Percentiles rank a stretch among this genome's conserved stretches.
Conservation (phyloP, 73 alveolate genomes). For the Tetrahymena thermophila region DNA sequence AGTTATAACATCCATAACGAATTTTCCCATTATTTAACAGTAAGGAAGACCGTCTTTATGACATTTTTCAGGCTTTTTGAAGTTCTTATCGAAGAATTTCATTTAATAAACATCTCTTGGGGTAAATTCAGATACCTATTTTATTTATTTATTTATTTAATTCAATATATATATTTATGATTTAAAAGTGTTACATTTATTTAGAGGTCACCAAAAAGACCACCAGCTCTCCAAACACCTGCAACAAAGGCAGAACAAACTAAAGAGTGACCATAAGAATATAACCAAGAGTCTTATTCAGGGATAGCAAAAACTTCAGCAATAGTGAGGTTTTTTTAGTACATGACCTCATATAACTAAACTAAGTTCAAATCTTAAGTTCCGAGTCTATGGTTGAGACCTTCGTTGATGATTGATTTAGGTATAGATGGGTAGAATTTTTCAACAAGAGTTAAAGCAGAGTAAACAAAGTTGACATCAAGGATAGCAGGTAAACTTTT, state of each 20-base stretch:
- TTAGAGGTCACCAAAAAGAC: conserved; percentile 65
- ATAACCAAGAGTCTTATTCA: conserved; percentile 84
- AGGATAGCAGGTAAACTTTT: conserved; percentile 74
- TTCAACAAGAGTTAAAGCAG: conserved; percentile 49
- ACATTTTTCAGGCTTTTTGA: conserved; percentile 63
- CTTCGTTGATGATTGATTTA: conserved; percentile 59
- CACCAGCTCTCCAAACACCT: conserved; percentile 81
- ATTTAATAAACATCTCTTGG: conserved; percentile 74
- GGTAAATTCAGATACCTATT: conserved; percentile 55
- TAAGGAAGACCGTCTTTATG: conserved; percentile 64
- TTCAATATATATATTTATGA: neutral
- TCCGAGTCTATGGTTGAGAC: conserved; percentile 73
- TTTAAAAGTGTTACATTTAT: conserved; percentile 43
- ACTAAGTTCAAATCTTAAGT: conserved; percentile 61
- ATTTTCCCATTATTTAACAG: conserved; percentile 85
- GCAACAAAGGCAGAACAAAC: conserved; percentile 85
- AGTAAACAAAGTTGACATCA: conserved; percentile 52
- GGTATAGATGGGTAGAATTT: conserved; percentile 49
- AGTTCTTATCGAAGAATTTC: conserved; percentile 58
- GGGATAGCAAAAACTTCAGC: conserved; percentile 77
- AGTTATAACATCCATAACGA: conserved; percentile 57
- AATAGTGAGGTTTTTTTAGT: conserved; percentile 32
- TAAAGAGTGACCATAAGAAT: conserved; percentile 74
- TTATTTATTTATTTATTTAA: neutral
- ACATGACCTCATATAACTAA: conserved; percentile 15